Evolutionary conservation across 2,329 filamentous ascomycete species (phyloP).

Genomic region (Incumbomyces delicatus): DNA sequence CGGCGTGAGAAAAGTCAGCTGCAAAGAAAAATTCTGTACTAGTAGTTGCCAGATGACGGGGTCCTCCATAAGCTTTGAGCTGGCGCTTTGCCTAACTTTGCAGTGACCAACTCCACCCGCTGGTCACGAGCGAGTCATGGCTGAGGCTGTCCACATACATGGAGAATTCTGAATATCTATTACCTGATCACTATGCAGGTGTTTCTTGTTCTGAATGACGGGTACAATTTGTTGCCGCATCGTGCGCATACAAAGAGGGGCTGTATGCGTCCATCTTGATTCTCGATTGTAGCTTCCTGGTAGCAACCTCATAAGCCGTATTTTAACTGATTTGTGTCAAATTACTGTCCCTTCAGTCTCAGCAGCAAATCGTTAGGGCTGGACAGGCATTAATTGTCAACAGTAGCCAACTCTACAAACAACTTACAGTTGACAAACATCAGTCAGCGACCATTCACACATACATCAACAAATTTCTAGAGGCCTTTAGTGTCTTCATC

Average conservation of each 20-base stretch:
- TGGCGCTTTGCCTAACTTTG: constrained; percentile 1
- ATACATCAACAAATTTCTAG: neutral
- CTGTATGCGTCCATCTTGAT: neutral
- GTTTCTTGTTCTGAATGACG: neutral
- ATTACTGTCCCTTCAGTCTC: too few relatives aligned
- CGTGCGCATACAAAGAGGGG: constrained; percentile 4
- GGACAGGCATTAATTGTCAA: too few relatives aligned
- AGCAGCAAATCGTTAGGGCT: too few relatives aligned
- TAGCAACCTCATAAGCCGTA: too few relatives aligned
- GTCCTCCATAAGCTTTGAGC: constrained; percentile 1
- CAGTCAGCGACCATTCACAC: too few relatives aligned
- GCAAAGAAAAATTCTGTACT: too few relatives aligned
- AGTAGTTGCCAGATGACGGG: too few relatives aligned
- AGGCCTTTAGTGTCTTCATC: neutral
- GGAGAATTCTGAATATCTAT: constrained; percentile 5
- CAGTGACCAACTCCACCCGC: neutral
- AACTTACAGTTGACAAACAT: too few relatives aligned
- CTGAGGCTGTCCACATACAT: neutral
- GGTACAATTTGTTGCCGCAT: neutral
- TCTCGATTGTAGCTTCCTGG: neutral
- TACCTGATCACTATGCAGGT: constrained; percentile 6
- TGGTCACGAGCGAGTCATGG: neutral
- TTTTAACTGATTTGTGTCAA: too few relatives aligned
- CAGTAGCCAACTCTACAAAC: too few relatives aligned
- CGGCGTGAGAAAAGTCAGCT: too few relatives aligned